Conservation (phyloP, 2,329 filamentous ascomycete genomes). For the Clonostachys rosea region DNA sequence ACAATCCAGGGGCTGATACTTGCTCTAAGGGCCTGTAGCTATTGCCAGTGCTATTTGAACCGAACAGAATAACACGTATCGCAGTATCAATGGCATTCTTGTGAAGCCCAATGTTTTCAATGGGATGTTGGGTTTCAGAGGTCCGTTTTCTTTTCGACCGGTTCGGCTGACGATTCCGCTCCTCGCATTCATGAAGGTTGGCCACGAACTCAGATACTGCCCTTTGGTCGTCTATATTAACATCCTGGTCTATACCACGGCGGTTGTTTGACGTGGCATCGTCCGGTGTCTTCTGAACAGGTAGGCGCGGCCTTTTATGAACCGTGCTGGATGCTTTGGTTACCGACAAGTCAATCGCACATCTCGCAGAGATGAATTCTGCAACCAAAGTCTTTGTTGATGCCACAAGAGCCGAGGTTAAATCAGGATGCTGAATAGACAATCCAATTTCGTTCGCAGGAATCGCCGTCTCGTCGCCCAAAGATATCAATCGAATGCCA, state of each 20-base stretch:
- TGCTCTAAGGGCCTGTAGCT: slow-evolving; percentile 10
- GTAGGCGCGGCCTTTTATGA: too few species aligned
- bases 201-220: too few species aligned
- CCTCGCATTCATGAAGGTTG: too few species aligned
- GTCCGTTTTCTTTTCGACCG: too few species aligned
- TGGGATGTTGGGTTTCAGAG: too few species aligned
- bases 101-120: too few species aligned
- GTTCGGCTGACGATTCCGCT: too few species aligned
- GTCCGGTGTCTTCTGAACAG: too few species aligned
- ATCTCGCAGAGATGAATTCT: slow-evolving; percentile 16
- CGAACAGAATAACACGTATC: slow-evolving; percentile 15
- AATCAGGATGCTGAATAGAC: slow-evolving; percentile 27
- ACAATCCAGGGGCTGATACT: slow-evolving; percentile 13
- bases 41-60: slow-evolving; percentile 10
- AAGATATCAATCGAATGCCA: slow-evolving; percentile 15
- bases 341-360: slow-evolving; percentile 14
- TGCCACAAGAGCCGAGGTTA: slow-evolving; percentile 19
- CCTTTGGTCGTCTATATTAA: too few species aligned
- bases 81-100: slow-evolving; percentile 3
- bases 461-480: not conserved
- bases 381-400: slow-evolving; percentile 15
- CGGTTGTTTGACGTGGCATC: too few species aligned
- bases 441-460: slow-evolving; percentile 16
- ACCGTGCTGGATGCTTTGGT: not conserved
- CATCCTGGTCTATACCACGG: too few species aligned